Percentiles rank a stretch among this genome's conserved stretches.
phyloP scores from a whole-genome alignment of 305 asterid genomes.

The Lippia alba region DNA sequence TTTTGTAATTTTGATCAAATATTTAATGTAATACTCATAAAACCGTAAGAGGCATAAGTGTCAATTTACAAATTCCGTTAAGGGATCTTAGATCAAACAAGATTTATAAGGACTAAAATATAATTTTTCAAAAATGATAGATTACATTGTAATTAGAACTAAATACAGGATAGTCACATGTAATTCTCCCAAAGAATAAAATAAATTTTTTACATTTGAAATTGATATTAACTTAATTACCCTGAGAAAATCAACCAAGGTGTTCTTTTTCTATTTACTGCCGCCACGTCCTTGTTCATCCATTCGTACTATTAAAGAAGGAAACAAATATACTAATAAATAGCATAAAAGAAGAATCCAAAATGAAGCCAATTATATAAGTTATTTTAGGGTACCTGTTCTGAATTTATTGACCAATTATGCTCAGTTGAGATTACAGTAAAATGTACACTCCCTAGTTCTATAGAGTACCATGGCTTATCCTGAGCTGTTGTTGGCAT shows the following conservation, averaged over 20 bases:
- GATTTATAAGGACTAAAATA: too few species aligned
- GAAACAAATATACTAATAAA: neutral
- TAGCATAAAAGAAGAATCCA: neutral
- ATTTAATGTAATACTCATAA: too few species aligned
- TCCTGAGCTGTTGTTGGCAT: conserved; percentile 76
- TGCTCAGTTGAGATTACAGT: conserved; percentile 89
- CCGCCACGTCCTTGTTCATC: conserved; percentile 79
- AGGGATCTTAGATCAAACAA: too few species aligned
- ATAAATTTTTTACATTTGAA: too few species aligned
- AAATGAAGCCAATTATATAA: neutral
- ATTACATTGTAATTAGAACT: too few species aligned
- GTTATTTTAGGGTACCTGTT: conserved; percentile 52
- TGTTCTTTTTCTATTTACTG: conserved; percentile 68
- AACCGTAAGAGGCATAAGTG: too few species aligned
- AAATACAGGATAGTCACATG: too few species aligned
- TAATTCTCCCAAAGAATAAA: too few species aligned
- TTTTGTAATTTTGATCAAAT: too few species aligned
- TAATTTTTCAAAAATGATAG: too few species aligned
- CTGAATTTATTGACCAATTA: conserved; percentile 58
- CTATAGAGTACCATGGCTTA: conserved; percentile 92
- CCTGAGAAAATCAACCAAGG: conserved; percentile 88
- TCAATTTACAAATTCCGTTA: too few species aligned
- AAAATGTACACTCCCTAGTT: conserved; percentile 80
- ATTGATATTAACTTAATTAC: conserved; percentile 31
- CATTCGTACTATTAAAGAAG: conserved; percentile 55